Conservation (phyloP, 2,329 filamentous ascomycete genomes). For the Bipolaris zeicola region DNA sequence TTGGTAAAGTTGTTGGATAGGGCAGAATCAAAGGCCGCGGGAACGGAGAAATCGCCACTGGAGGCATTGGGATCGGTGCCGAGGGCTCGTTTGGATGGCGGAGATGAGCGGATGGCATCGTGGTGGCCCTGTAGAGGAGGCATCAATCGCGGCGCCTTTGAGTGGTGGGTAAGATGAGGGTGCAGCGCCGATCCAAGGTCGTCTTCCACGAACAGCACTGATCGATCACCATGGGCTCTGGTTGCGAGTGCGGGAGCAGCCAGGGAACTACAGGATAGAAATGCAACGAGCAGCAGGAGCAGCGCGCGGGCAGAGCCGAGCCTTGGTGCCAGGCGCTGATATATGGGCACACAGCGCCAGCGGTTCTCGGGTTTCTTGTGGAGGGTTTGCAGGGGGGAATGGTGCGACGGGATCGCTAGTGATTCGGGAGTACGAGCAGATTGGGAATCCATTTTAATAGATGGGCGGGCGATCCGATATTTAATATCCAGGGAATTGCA, state of each 20-base stretch:
- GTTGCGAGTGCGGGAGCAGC: slow-evolving; percentile 34
- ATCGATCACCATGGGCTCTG: slow-evolving; percentile 42
- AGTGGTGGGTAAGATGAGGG: slow-evolving; percentile 41
- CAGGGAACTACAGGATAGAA: slow-evolving; percentile 35
- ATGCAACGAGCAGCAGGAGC: slow-evolving; percentile 34
- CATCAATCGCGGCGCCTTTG: slow-evolving; percentile 36
- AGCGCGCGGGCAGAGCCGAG: slow-evolving; percentile 20
- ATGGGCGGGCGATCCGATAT: slow-evolving; percentile 21
- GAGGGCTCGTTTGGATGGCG: slow-evolving; percentile 34
- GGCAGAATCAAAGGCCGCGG: slow-evolving; percentile 55
- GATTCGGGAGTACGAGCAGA: slow-evolving; percentile 28
- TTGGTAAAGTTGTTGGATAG: slow-evolving; percentile 60
- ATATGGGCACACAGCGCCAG: slow-evolving; percentile 27
- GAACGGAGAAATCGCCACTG: slow-evolving; percentile 40
- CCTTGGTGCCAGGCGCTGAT: slow-evolving; percentile 19
- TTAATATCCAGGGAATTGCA: slow-evolving; percentile 18
- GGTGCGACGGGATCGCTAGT: slow-evolving; percentile 42
- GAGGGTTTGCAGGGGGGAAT: slow-evolving; percentile 31
- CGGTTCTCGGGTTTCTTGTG: slow-evolving; percentile 28
- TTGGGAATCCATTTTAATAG: slow-evolving; percentile 24
- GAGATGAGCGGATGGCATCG: slow-evolving; percentile 32
- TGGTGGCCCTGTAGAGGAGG: slow-evolving; percentile 37
- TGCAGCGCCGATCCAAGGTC: slow-evolving; percentile 37
- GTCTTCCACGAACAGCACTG: slow-evolving; percentile 31
- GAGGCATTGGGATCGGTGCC: slow-evolving; percentile 29